Conservation (phyloP, 1,139 yeast species). For the Spencermartinsiella ligniputridi region DNA sequence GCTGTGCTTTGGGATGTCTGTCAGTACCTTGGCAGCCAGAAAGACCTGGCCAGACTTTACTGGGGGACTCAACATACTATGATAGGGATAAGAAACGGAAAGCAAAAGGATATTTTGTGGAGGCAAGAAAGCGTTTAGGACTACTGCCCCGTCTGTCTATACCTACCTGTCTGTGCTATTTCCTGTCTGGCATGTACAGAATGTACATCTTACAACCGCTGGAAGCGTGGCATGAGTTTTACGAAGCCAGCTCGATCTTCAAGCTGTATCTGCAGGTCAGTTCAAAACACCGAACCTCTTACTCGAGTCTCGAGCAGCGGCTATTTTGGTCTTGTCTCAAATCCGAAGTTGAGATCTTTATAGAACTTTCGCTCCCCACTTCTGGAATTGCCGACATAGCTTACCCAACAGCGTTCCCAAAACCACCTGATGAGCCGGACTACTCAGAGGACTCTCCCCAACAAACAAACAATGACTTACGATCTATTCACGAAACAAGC, state of each 20-base stretch:
- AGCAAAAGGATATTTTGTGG: conserved; percentile 17
- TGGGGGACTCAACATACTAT: conserved; percentile 11
- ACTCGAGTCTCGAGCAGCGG: conserved; percentile 13
- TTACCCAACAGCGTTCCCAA: conserved; percentile 18
- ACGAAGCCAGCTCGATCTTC: conserved; percentile 19
- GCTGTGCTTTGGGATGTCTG: conserved; percentile 17
- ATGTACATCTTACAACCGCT: conserved; percentile 19
- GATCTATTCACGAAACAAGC: conserved; percentile 15
- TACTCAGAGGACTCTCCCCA: conserved; percentile 12
- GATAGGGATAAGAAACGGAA: conserved; percentile 9
- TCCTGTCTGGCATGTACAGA: conserved; percentile 16
- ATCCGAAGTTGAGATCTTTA: conserved; percentile 17
- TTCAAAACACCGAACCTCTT: conserved; percentile 6
- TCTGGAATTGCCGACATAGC: conserved; percentile 18
- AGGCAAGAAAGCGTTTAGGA: conserved; percentile 18
- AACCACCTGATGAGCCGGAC: conserved; percentile 13
- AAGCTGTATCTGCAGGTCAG: conserved; percentile 14
- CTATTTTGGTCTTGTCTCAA: conserved; percentile 19
- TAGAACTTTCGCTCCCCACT: conserved; percentile 15
- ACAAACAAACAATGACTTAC: conserved; percentile 6
- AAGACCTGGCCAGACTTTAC: conserved; percentile 5
- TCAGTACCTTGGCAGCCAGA: conserved; percentile 7
- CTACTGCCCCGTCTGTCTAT: conserved; percentile 14
- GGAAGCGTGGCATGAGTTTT: conserved; percentile 19
- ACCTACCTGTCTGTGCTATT: conserved; percentile 17